phyloP scores from a whole-genome alignment of 768 basidiomycete species.

The Boletellus emodensis region DNA sequence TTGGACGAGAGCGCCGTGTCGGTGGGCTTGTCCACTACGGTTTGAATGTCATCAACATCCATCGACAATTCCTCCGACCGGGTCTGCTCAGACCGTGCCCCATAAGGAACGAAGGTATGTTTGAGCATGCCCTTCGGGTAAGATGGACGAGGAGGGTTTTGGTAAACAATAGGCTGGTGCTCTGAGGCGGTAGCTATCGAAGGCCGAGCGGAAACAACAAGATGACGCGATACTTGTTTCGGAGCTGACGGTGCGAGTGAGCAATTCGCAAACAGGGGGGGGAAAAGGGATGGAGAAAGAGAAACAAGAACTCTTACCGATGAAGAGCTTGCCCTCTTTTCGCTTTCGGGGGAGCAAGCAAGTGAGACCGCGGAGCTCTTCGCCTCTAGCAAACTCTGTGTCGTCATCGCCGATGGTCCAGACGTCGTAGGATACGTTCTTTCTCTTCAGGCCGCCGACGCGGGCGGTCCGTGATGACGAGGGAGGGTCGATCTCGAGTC shows the following conservation, averaged over 20 bases:
- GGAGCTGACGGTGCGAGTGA: slow-evolving; percentile 45
- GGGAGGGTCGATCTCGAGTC: slow-evolving; percentile 44
- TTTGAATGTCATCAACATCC: slow-evolving; percentile 25
- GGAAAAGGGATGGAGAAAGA: slow-evolving; percentile 30
- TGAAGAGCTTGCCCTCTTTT: slow-evolving; percentile 56
- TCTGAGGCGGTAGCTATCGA: slow-evolving; percentile 22
- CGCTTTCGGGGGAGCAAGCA: slow-evolving; percentile 63
- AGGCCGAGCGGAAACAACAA: slow-evolving; percentile 55
- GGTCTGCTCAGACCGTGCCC: slow-evolving; percentile 35
- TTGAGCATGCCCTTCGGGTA: slow-evolving; percentile 61
- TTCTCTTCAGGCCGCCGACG: slow-evolving; percentile 50
- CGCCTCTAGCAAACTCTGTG: slow-evolving; percentile 42
- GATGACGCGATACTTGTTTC: slow-evolving; percentile 51
- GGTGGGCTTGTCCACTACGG: slow-evolving; percentile 21
- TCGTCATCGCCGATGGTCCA: slow-evolving; percentile 55
- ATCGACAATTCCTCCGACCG: slow-evolving; percentile 9
- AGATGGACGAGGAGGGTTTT: slow-evolving; percentile 53
- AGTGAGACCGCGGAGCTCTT: slow-evolving; percentile 58
- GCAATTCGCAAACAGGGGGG: neutral
- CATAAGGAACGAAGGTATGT: slow-evolving; percentile 62
- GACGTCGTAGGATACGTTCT: slow-evolving; percentile 55
- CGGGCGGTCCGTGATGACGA: slow-evolving; percentile 37
- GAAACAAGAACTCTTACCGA: slow-evolving; percentile 37
- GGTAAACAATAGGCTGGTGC: slow-evolving; percentile 23
- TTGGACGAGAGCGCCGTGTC: neutral